phyloP scores from a whole-genome alignment of 306 rosid species.

The Medicago lupulina region DNA sequence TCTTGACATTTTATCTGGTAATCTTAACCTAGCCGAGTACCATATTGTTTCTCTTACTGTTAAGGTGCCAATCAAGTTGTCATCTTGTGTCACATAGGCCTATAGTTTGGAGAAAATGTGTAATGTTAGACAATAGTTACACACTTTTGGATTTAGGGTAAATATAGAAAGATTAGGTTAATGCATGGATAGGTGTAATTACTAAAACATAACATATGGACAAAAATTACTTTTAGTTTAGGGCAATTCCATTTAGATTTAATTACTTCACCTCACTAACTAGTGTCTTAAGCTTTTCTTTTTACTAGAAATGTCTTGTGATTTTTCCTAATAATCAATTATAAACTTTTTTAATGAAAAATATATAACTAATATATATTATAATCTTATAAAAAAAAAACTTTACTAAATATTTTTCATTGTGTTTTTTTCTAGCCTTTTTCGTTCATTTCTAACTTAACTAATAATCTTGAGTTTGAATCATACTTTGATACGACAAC shows the following conservation, averaged over 20 bases:
- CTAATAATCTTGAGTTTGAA: too few species aligned
- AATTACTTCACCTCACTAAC: background rate
- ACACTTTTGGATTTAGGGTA: background rate
- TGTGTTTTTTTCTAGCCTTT: too few species aligned
- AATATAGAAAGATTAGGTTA: background rate
- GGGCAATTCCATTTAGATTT: background rate
- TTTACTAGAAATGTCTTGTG: background rate
- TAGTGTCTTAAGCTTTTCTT: background rate
- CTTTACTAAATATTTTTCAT: too few species aligned
- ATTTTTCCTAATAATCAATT: background rate
- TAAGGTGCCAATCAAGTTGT: slow-evolving; percentile 87
- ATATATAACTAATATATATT: too few species aligned
- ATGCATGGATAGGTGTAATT: background rate
- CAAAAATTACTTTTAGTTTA: background rate
- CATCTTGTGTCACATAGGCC: slow-evolving; percentile 99
- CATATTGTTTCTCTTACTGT: slow-evolving; percentile 88
- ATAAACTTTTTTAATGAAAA: too few species aligned
- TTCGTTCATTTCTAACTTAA: too few species aligned
- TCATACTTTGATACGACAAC: too few species aligned
- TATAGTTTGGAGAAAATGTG: background rate
- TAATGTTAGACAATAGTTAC: background rate
- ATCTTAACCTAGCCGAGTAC: slow-evolving; percentile 78
- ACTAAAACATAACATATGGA: background rate
- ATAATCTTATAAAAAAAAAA: too few species aligned
- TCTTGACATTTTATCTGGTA: slow-evolving; percentile 82